These are phyloP conservation scores for Dentipellis sp. DNA, from an alignment of 768 basidiomycete genomes.

Conservation along the genomic window DNA sequence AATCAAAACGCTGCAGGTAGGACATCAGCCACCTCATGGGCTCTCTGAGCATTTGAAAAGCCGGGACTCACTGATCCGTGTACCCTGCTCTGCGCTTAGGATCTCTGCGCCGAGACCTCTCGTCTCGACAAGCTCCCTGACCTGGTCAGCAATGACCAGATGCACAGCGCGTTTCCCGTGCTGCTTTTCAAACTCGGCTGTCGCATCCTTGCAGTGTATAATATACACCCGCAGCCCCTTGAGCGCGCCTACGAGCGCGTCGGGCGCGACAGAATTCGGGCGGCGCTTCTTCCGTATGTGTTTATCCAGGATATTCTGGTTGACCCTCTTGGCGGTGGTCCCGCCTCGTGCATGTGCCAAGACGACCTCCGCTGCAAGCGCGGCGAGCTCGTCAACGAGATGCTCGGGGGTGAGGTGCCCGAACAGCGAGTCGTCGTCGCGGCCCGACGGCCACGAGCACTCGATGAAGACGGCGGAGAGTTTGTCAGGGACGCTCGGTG, in stretches of 20 bases:
- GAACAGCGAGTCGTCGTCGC: slow-evolving; percentile 59
- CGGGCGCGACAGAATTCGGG: slow-evolving; percentile 22
- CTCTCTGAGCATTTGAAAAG: background rate
- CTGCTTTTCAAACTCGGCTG: slow-evolving; percentile 25
- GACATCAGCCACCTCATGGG: background rate
- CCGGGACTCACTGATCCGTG: slow-evolving; percentile 59
- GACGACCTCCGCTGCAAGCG: slow-evolving; percentile 64
- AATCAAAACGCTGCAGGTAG: slow-evolving; percentile 4
- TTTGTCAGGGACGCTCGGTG: slow-evolving; percentile 58
- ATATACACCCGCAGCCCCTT: slow-evolving; percentile 63
- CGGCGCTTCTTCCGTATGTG: slow-evolving; percentile 29
- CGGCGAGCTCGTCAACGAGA: slow-evolving; percentile 62
- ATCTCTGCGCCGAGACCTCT: slow-evolving; percentile 65
- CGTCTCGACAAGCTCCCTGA: slow-evolving; percentile 49
- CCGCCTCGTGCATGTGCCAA: slow-evolving; percentile 25
- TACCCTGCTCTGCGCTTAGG: slow-evolving; percentile 68
- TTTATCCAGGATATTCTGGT: background rate
- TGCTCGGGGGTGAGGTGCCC: slow-evolving; percentile 85
- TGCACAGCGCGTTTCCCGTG: slow-evolving; percentile 39
- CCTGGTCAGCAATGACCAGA: slow-evolving; percentile 66
- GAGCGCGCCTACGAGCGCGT: slow-evolving; percentile 43
- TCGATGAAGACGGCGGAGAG: slow-evolving; percentile 88
- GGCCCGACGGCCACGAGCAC: slow-evolving; percentile 78
- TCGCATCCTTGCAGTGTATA: slow-evolving; percentile 79
- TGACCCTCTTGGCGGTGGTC: slow-evolving; percentile 10